phyloP scores from a whole-genome alignment of 345 rosid species.

The Moringa oleifera region DNA sequence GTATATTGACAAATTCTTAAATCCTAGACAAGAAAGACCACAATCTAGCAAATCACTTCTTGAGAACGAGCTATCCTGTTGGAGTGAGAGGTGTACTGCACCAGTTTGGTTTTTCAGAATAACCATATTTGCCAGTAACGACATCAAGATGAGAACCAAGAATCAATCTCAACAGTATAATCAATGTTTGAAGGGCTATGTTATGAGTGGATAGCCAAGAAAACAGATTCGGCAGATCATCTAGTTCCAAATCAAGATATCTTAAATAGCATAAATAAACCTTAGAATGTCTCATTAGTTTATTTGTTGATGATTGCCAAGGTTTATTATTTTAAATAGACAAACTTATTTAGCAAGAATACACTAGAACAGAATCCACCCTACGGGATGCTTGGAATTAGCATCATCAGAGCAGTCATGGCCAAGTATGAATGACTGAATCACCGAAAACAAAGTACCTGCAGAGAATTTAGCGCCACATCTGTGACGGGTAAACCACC shows the following conservation, averaged over 20 bases:
- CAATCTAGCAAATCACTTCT: not conserved
- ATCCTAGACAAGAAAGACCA: not conserved
- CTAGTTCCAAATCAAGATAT: not conserved
- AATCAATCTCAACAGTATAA: not conserved
- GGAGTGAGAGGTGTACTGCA: not conserved
- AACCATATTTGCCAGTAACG: not conserved
- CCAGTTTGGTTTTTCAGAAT: not conserved
- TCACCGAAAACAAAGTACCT: constrained; percentile 36
- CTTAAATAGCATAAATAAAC: not conserved
- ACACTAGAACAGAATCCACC: not conserved
- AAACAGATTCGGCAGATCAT: too few relatives aligned
- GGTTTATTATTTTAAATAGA: not conserved
- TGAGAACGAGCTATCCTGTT: not conserved
- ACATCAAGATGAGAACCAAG: not conserved
- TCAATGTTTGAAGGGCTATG: too few relatives aligned
- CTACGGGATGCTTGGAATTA: not conserved
- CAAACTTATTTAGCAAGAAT: not conserved
- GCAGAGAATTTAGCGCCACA: constrained; percentile 52
- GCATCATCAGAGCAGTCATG: not conserved
- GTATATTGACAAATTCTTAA: not conserved
- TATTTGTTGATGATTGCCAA: not conserved
- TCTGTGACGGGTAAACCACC: constrained; percentile 93
- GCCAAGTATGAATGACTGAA: not conserved
- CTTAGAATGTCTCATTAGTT: not conserved
- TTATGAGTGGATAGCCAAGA: too few relatives aligned